A percentile compares a stretch with the other conserved stretches of the same genome.
phyloP scores from a whole-genome alignment of 345 rosid genomes.

The Geranium rotundifolium region DNA sequence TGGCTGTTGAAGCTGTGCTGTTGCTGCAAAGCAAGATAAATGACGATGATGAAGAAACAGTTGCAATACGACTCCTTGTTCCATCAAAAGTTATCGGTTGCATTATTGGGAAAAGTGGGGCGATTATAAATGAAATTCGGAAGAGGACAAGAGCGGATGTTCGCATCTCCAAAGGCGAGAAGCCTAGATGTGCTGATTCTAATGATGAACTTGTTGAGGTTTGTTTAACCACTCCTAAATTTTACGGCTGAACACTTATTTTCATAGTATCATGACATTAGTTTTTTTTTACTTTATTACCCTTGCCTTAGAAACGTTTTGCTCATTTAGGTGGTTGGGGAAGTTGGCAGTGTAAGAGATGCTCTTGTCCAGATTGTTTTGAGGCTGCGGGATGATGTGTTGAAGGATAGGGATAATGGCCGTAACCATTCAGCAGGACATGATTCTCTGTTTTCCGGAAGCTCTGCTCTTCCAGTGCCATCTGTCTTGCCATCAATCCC shows the following conservation, averaged over 20 bases:
- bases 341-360: slow-evolving; percentile 64
- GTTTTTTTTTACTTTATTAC: background rate
- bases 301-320: background rate
- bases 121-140: slow-evolving; percentile 83
- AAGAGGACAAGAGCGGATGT: slow-evolving; percentile 74
- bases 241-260: background rate
- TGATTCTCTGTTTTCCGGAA: slow-evolving; percentile 50
- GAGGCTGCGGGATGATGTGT: slow-evolving; percentile 82
- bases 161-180: slow-evolving; percentile 63
- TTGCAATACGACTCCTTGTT: slow-evolving; percentile 60
- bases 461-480: slow-evolving; percentile 38
- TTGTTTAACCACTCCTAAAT: slow-evolving; percentile 3
- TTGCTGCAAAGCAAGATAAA: slow-evolving; percentile 82
- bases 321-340: slow-evolving; percentile 52
- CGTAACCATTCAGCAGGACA: slow-evolving; percentile 38
- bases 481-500: slow-evolving; percentile 64
- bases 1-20: slow-evolving; percentile 87
- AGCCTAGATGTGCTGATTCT: slow-evolving; percentile 58
- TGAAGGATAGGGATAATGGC: slow-evolving; percentile 54
- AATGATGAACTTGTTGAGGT: slow-evolving; percentile 91
- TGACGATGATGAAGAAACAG: slow-evolving; percentile 56
- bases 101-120: slow-evolving; percentile 85
- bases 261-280: no score
- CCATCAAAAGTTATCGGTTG: slow-evolving; percentile 91
- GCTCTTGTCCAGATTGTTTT: slow-evolving; percentile 80